Evolutionary conservation across 2,329 filamentous ascomycete species (phyloP), one percentile per base, ranked within the genome.

Genomic region (Trichoderma sp.): DNA sequence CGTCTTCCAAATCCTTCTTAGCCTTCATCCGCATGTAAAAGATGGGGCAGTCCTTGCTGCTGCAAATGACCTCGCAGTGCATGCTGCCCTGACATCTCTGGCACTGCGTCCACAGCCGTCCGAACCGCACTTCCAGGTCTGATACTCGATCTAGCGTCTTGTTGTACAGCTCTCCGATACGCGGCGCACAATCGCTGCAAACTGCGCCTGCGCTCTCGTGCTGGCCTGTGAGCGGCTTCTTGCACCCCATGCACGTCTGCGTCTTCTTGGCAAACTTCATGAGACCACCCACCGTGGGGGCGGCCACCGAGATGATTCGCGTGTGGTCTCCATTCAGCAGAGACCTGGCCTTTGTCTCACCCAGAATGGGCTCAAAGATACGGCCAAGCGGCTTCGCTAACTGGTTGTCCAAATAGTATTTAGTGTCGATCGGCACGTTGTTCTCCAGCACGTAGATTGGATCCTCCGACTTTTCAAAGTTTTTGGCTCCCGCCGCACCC

Each of bases 11-110:
- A 79, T 99, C 96, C 85, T 99, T 99, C 87, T 97, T 97, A 37
- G 95, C 95, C 86, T 99, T 99, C 96, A 99, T 99, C 5, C 96
- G 90, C 96, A 99, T 99, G 80, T 99, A 99, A 81, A 99, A 99
- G 76, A 99, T 99, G 0, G 96, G 96, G 78, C 96, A 99, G 83
- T 99, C 96, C 79, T 94, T 92, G 79, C 91, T 95, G 72, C 91
- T 94, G 83, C 96, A 99, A 74, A 99, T 98, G 67, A 99, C 96
- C 80, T 99, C 96, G 79, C 93, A 96, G 82, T 99, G 96, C 87
- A 99, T 92, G 83, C 94, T 97, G 67, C 94, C 96, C 83, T 99
- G 96, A 79, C 96, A 99, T 53, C 96, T 87, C 83, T 99, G 96
- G 79, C 96, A 99, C 81, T 99, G 96, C 60, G 96, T 99, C 96